Percentiles rank a stretch among this genome's conserved stretches.
phyloP scores from a whole-genome alignment of 305 asterid species.

The Euphrasia arctica region DNA sequence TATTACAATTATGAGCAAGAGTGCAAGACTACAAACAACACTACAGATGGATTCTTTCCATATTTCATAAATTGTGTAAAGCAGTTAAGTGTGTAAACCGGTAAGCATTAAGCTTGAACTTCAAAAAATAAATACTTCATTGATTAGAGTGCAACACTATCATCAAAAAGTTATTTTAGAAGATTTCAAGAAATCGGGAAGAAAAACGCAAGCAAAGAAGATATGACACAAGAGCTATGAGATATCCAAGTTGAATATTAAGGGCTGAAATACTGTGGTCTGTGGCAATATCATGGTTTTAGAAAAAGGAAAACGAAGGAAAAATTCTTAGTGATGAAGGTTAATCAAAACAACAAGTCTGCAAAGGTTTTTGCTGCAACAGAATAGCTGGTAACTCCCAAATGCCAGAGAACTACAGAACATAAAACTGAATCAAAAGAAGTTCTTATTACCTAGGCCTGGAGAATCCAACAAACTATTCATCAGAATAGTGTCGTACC shows the following conservation, averaged over 20 bases:
- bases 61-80: conserved; percentile 21
- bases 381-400: conserved; percentile 18
- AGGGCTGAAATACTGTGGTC: conserved; percentile 17
- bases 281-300: conserved; percentile 19
- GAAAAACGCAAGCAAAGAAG: background rate
- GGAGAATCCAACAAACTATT: conserved; percentile 91
- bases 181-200: conserved; percentile 11
- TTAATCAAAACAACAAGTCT: conserved; percentile 19
- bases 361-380: conserved; percentile 14
- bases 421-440: conserved; percentile 20
- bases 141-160: conserved; percentile 19
- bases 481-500: conserved; percentile 96
- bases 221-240: conserved; percentile 17
- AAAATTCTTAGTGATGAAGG: conserved; percentile 20
- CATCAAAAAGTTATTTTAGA: conserved; percentile 13
- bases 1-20: conserved; percentile 26
- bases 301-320: conserved; percentile 17
- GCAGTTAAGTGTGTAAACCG: conserved; percentile 13
- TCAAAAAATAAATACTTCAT: background rate
- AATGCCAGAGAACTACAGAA: conserved; percentile 1
- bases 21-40: conserved; percentile 20
- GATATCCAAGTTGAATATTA: conserved; percentile 17
- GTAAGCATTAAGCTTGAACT: background rate
- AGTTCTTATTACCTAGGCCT: conserved; percentile 69
- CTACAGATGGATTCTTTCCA: conserved; percentile 7